Conservation (phyloP, 23 red algal genomes). For the Gracilaria domingensis region DNA sequence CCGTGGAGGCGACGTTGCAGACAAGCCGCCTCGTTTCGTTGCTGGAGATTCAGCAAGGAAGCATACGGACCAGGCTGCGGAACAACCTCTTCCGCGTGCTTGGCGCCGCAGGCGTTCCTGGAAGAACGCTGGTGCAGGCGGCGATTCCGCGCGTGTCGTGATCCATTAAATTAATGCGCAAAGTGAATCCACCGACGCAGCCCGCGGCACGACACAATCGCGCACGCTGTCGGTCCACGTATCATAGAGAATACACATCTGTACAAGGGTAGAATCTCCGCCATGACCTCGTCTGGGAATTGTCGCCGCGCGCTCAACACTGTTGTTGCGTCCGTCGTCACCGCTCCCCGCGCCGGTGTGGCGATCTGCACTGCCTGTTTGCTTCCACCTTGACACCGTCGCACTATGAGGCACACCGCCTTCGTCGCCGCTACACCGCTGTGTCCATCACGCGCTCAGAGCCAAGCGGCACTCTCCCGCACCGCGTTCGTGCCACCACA, state of each 20-base stretch:
- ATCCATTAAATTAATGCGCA: background rate
- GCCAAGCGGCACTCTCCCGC: background rate
- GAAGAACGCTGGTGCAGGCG: constrained; percentile 25
- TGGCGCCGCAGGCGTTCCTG: constrained; percentile 43
- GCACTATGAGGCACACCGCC: background rate
- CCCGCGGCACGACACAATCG: too few relatives aligned
- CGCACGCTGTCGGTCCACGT: too few relatives aligned
- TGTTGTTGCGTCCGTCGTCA: too few relatives aligned
- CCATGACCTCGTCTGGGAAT: too few relatives aligned
- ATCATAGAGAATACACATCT: too few relatives aligned
- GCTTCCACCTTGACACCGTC: too few relatives aligned
- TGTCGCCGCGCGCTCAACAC: too few relatives aligned
- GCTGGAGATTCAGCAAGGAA: constrained; percentile 69
- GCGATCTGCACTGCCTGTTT: background rate
- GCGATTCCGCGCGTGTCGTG: constrained; percentile 46
- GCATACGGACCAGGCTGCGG: constrained; percentile 5
- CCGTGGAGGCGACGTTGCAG: constrained; percentile 44
- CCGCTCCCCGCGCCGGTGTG: too few relatives aligned
- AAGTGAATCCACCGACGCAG: too few relatives aligned
- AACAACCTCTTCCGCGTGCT: constrained; percentile 63
- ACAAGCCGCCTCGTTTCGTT: constrained; percentile 41
- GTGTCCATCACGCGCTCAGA: background rate
- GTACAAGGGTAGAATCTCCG: too few relatives aligned
- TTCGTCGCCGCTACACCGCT: background rate
- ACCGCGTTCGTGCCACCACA: background rate